Conservation (phyloP, 192 early-diverging fungal species). For the Podila horticola region DNA sequence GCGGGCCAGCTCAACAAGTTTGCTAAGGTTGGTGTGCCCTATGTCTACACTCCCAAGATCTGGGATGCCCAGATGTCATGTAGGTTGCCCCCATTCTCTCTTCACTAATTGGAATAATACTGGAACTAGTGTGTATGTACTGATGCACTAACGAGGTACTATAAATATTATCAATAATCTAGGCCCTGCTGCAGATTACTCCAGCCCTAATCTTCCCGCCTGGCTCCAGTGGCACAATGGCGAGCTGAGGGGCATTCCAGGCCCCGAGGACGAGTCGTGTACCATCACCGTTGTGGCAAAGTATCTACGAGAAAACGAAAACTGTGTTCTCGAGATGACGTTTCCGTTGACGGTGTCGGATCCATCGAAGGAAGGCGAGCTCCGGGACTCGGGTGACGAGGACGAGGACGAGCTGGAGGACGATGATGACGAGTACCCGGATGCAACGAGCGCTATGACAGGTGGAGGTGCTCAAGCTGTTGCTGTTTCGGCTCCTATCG, state of each 20-base stretch:
- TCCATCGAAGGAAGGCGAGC: conserved; percentile 41
- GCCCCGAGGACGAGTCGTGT: conserved; percentile 63
- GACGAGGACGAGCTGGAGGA: conserved; percentile 1
- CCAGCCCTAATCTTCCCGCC: conserved; percentile 71
- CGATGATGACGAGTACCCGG: neutral
- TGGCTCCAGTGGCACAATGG: conserved; percentile 84
- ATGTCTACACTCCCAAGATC: conserved; percentile 73
- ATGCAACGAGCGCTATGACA: neutral
- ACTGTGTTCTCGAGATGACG: conserved; percentile 54
- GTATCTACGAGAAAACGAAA: conserved; percentile 67
- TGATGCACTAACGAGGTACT: too few species aligned
- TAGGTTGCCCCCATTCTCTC: conserved; percentile 4
- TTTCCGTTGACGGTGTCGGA: conserved; percentile 54
- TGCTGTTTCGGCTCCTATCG: too few species aligned
- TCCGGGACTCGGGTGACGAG: conserved; percentile 22
- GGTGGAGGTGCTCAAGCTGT: too few species aligned
- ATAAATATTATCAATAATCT: neutral
- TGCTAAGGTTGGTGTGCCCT: conserved; percentile 69
- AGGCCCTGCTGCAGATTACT: conserved; percentile 76
- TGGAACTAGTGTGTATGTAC: too few species aligned
- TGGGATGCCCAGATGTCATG: conserved; percentile 81
- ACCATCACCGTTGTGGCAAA: conserved; percentile 71
- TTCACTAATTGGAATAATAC: too few species aligned
- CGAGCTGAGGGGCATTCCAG: conserved; percentile 70
- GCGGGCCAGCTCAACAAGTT: conserved; percentile 68